Conservation (phyloP, 441 rosid species). For the Pelargonium citronellum region DNA sequence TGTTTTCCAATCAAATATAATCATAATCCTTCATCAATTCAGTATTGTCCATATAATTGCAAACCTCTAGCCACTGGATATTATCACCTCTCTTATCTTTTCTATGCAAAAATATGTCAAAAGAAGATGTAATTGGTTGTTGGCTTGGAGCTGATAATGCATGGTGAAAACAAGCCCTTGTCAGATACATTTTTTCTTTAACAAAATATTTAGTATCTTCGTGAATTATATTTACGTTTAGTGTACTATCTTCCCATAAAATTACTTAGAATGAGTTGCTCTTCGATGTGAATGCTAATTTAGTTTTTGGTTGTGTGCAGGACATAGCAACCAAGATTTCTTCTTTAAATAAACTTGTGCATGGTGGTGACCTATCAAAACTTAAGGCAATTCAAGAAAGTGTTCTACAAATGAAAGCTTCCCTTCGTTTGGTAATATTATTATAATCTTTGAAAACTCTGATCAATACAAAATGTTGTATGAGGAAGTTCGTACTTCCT, state of each 20-base stretch:
- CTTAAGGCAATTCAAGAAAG: constrained; percentile 50
- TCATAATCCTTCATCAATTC: background rate
- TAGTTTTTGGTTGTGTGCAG: constrained; percentile 27
- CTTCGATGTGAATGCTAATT: background rate
- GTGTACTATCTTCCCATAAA: background rate
- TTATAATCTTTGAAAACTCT: background rate
- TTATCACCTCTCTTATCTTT: background rate
- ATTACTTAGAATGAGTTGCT: background rate
- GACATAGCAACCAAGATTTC: constrained; percentile 41
- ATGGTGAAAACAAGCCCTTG: background rate
- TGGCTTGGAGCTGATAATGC: constrained; percentile 2
- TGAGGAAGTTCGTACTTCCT: background rate
- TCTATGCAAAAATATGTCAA: background rate
- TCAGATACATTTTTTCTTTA: background rate
- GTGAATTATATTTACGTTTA: background rate
- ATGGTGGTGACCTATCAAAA: constrained; percentile 48
- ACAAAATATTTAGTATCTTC: background rate
- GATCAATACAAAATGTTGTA: background rate
- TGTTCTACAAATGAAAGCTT: constrained; percentile 44
- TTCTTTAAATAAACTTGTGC: constrained; percentile 30
- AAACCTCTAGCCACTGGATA: too few species aligned
- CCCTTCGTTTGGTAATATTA: constrained; percentile 41
- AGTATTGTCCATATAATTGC: background rate
- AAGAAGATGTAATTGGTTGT: background rate
- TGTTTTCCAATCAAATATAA: background rate